Percentiles rank a stretch among this genome's conserved stretches.
These are phyloP conservation scores for Linnemannia hyalina DNA, from an alignment of 192 early-diverging fungal genomes.

Conservation along the genomic window DNA sequence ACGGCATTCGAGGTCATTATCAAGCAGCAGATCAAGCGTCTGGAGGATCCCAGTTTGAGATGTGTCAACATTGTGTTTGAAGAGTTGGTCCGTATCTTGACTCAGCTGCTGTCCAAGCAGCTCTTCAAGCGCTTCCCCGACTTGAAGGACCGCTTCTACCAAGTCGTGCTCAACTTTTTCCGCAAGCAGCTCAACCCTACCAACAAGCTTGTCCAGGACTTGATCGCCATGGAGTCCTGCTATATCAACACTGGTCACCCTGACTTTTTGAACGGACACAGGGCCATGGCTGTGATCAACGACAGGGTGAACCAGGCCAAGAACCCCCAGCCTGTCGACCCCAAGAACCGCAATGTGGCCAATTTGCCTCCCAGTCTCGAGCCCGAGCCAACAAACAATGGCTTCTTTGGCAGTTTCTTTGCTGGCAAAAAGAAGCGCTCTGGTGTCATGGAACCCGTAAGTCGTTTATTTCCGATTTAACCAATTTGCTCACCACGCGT, in stretches of 20 bases:
- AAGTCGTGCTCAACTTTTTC: slow-evolving; percentile 93
- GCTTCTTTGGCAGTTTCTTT: slow-evolving; percentile 99
- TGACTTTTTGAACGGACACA: slow-evolving; percentile 98
- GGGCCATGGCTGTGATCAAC: slow-evolving; percentile 93
- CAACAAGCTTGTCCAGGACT: slow-evolving; percentile 93
- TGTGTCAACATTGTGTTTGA: slow-evolving; percentile 98
- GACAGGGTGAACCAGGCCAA: slow-evolving; percentile 84
- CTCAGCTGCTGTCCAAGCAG: slow-evolving; percentile 91
- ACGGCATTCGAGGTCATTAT: slow-evolving; percentile 99
- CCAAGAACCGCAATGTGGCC: slow-evolving; percentile 48
- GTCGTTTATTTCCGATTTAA: neutral
- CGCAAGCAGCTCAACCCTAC: slow-evolving; percentile 93
- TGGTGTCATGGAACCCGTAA: slow-evolving; percentile 77
- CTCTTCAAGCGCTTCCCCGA: slow-evolving; percentile 97
- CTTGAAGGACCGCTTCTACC: slow-evolving; percentile 93
- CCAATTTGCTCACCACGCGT: neutral
- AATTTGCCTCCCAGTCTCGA: slow-evolving; percentile 52
- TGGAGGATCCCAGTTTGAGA: slow-evolving; percentile 98
- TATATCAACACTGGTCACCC: slow-evolving; percentile 99
- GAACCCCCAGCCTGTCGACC: slow-evolving; percentile 55
- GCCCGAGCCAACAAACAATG: slow-evolving; percentile 61
- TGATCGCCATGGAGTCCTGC: slow-evolving; percentile 92
- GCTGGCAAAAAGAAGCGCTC: slow-evolving; percentile 81
- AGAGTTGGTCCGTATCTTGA: slow-evolving; percentile 97
- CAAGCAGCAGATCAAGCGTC: slow-evolving; percentile 98